A percentile compares a stretch with the other conserved stretches of the same genome.
Evolutionary conservation across 208 protist species (phyloP).

Genomic region (Porcisia deanei): DNA sequence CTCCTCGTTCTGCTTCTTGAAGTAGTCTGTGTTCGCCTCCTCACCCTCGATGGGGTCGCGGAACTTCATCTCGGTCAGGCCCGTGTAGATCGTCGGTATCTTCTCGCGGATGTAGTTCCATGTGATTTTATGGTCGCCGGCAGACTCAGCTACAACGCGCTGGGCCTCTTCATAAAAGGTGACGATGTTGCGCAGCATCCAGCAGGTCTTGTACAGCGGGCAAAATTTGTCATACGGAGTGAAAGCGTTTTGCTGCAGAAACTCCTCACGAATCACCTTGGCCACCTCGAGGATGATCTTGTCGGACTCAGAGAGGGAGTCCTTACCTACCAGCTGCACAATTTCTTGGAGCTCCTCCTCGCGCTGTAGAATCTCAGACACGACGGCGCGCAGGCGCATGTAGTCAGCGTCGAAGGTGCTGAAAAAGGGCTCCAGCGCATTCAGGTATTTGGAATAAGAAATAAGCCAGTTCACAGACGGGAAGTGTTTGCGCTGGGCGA

Average conservation of each 20-base stretch:
- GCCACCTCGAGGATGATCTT: slow-evolving; percentile 99
- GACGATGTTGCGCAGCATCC: slow-evolving; percentile 98
- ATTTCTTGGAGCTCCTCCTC: slow-evolving; percentile 99
- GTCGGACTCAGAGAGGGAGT: slow-evolving; percentile 99
- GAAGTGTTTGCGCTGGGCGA: slow-evolving; percentile 99
- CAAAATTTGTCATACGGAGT: slow-evolving; percentile 97
- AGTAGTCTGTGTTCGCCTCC: slow-evolving; percentile 85
- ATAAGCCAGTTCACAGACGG: slow-evolving; percentile 99
- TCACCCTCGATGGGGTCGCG: slow-evolving; percentile 87
- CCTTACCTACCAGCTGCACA: slow-evolving; percentile 99
- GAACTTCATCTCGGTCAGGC: slow-evolving; percentile 93
- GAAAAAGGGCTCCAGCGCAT: slow-evolving; percentile 98
- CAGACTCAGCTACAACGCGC: slow-evolving; percentile 88
- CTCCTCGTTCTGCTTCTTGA: slow-evolving; percentile 90
- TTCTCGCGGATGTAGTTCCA: slow-evolving; percentile 95
- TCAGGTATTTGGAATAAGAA: slow-evolving; percentile 99
- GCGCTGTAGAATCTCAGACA: slow-evolving; percentile 97
- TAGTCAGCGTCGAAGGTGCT: slow-evolving; percentile 97
- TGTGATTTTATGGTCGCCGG: slow-evolving; percentile 95
- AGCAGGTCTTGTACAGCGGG: slow-evolving; percentile 99
- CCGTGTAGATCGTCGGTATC: slow-evolving; percentile 83
- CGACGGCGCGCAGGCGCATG: slow-evolving; percentile 91
- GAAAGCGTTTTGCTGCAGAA: slow-evolving; percentile 99
- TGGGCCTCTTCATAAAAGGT: slow-evolving; percentile 97
- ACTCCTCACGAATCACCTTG: slow-evolving; percentile 99